phyloP scores from a whole-genome alignment of 352 stramenopile genomes.

The Phytopythium kandeliae region DNA sequence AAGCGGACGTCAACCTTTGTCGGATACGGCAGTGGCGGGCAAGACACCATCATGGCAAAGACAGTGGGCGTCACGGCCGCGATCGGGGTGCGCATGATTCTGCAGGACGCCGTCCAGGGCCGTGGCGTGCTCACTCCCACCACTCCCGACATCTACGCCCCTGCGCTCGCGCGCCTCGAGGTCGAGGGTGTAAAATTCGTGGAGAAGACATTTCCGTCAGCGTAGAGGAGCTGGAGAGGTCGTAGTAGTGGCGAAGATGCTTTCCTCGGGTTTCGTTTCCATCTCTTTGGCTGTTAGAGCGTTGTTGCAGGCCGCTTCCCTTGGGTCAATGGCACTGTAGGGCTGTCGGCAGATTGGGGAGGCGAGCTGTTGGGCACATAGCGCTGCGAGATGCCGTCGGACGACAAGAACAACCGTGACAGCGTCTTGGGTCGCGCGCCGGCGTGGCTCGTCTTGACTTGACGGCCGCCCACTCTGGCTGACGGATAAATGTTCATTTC shows the following conservation, averaged over 20 bases:
- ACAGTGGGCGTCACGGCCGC: constrained; percentile 94
- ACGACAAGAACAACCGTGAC: constrained; percentile 65
- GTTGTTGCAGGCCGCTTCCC: constrained; percentile 1
- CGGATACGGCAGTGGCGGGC: constrained; percentile 79
- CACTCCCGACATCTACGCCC: constrained; percentile 87
- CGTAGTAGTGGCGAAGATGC: neutral
- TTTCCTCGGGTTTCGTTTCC: too few relatives aligned
- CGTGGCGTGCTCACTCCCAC: constrained; percentile 88
- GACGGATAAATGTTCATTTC: constrained; percentile 57
- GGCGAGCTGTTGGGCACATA: constrained; percentile 28
- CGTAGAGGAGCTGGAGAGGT: neutral
- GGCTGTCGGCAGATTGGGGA: constrained; percentile 3
- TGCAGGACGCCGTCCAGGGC: constrained; percentile 81
- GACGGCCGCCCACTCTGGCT: constrained; percentile 34
- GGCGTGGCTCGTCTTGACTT: constrained; percentile 60
- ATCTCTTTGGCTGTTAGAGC: neutral
- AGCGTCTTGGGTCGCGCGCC: constrained; percentile 42
- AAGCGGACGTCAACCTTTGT: constrained; percentile 89
- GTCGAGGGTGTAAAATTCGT: constrained; percentile 85
- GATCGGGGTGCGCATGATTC: constrained; percentile 91
- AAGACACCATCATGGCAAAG: constrained; percentile 94
- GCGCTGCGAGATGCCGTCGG: constrained; percentile 65
- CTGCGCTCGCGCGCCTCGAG: constrained; percentile 78
- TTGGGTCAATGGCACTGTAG: too few relatives aligned
- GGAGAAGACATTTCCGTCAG: constrained; percentile 64